Evolutionary conservation across 208 protist genomes (phyloP), one percentile per base, ranked within the genome.

Genomic region (Leishmania mexicana): DNA sequence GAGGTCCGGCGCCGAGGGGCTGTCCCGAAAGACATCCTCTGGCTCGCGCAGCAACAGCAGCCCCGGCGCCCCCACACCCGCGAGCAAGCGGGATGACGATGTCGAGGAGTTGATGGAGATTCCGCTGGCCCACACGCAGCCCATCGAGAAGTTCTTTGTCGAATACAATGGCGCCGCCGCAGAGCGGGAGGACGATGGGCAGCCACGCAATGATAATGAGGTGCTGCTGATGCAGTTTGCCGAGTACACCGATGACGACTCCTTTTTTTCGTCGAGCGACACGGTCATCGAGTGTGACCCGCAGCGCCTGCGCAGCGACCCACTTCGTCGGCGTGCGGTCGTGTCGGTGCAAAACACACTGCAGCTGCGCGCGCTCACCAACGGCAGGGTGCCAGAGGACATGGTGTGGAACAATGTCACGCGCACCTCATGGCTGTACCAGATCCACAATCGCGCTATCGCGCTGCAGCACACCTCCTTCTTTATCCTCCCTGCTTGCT

Each of bases 171-270:
- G 38, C 67, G 78, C 67, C 28, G 87, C 88, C 17, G 86, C 83
- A n/a, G 80, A 76, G 71, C 83, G 65, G 49, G 83, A 81, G 58
- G 76, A 76, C 75, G 87, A 85, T 58, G 84, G 80, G 51, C 86
- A 88, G 83, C 85, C 90, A 40, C 90, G 90, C 68, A 87, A 93
- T 73, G 93, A 96, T 75, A 92, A 94, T 49, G 93, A 95, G 75
- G 76, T 96, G 75, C 79, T 96, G 65, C 89, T 97, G 40, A 91
- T 94, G 87, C 90, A 94, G 73, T 94, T 97, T 72, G 93, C 92
- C 75, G 90, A 96, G 85, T 98, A 95, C 88, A 98, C 95, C n/a
- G 89, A 98, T 85, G 95, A 98, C 85, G 95, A 98, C 79, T 96
- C 93, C 58, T 96, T 96, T 81, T 96, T 96, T 83, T 95, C 92